These are phyloP conservation scores for Fusarium succisae DNA, from an alignment of 2,329 filamentous ascomycete species.

Conservation along the genomic window DNA sequence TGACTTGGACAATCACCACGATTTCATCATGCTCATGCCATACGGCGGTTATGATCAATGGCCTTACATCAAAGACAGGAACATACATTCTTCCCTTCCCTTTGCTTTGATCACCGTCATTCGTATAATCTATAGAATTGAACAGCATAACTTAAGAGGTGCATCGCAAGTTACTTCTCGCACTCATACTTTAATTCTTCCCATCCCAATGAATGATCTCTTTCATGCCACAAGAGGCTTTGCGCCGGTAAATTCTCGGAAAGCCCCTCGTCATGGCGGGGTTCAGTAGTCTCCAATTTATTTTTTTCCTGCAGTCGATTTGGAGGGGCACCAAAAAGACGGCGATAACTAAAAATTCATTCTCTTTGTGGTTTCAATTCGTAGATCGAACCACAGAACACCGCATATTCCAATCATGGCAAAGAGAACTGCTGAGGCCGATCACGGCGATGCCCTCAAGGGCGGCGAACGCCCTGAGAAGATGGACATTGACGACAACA, in stretches of 20 bases:
- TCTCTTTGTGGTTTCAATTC: constrained; percentile 18
- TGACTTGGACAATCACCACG: accelerated
- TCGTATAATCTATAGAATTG: too few species aligned
- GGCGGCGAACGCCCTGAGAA: constrained; percentile 68
- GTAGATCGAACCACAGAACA: background rate
- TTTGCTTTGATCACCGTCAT: too few species aligned
- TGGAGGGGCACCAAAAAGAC: constrained; percentile 36
- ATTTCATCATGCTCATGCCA: background rate
- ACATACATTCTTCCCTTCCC: too few species aligned
- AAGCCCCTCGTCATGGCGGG: constrained; percentile 35
- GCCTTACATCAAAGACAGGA: background rate
- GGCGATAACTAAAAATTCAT: constrained; percentile 23
- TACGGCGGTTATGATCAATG: background rate
- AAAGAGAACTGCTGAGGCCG: constrained; percentile 65
- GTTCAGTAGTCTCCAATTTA: constrained; percentile 26
- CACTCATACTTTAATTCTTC: background rate
- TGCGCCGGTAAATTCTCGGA: constrained; percentile 33
- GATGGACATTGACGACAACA: constrained; percentile 71
- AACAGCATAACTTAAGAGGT: background rate
- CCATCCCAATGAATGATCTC: background rate
- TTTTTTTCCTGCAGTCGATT: constrained; percentile 25
- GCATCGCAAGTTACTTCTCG: background rate
- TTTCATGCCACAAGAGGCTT: background rate
- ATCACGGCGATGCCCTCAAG: constrained; percentile 62
- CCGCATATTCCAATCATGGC: constrained; percentile 57